Conservation (phyloP, 2,329 filamentous ascomycete genomes). For the Trichoderma arundinaceum region DNA sequence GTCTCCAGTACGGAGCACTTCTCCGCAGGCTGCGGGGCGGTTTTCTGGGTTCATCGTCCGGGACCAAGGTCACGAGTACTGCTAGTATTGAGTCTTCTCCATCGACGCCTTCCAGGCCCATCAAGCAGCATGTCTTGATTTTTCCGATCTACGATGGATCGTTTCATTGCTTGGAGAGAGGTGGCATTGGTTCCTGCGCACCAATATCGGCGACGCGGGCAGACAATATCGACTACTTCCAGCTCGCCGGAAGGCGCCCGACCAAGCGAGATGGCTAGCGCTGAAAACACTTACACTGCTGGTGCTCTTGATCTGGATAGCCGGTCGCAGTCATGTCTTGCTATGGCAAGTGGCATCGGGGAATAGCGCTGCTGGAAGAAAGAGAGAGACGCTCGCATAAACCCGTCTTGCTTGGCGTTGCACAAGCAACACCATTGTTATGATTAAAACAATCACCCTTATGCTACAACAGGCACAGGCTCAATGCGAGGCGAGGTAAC, state of each 20-base stretch:
- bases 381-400: neutral
- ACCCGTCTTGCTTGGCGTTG: too few species aligned
- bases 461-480: neutral
- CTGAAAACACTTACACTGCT: neutral
- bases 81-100: constrained; percentile 15
- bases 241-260: constrained; percentile 7
- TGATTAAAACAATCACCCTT: neutral
- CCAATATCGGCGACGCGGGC: constrained; percentile 8
- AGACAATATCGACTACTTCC: neutral
- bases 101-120: constrained; percentile 21
- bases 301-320: neutral
- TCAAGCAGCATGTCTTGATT: constrained; percentile 9
- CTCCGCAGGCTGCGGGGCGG: constrained; percentile 17
- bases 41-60: neutral
- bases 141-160: constrained; percentile 32
- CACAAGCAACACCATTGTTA: neutral
- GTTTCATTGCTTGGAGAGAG: constrained; percentile 27
- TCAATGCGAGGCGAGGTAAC: constrained; percentile 1
- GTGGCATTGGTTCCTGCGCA: constrained; percentile 29
- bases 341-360: neutral
- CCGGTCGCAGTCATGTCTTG: neutral
- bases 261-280: constrained; percentile 16
- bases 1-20: constrained; percentile 9
- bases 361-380: neutral
- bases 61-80: constrained; percentile 18